phyloP scores from a whole-genome alignment of 495 filamentous ascomycete species.

The Xylaria grammica region DNA sequence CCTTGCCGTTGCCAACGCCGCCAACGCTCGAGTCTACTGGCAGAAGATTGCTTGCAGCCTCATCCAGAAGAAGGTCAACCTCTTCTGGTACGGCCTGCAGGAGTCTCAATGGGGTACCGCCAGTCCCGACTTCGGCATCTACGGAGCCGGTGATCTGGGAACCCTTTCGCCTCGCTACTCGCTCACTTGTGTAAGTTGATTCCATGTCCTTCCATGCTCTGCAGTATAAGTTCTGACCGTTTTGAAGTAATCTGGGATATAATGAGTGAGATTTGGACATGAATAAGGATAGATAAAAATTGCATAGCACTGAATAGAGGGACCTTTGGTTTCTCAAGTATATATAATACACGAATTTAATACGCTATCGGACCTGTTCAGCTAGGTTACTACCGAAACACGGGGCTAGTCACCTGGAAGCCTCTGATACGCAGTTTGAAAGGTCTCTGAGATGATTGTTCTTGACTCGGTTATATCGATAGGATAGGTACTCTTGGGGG shows the following conservation, averaged over 20 bases:
- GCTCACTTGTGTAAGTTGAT: conserved; percentile 53
- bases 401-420: neutral
- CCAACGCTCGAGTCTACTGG: conserved; percentile 78
- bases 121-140: conserved; percentile 68
- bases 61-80: conserved; percentile 66
- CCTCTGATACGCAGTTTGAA: neutral
- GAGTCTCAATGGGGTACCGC: conserved; percentile 62
- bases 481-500: too few relatives aligned
- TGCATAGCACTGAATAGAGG: conserved; percentile 10
- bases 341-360: conserved; percentile 9
- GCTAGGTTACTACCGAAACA: neutral
- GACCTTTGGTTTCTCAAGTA: neutral
- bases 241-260: neutral
- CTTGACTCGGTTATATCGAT: too few relatives aligned
- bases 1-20: conserved; percentile 61
- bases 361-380: neutral
- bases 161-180: conserved; percentile 60
- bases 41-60: conserved; percentile 68
- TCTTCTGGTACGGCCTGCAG: conserved; percentile 73
- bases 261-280: neutral
- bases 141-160: conserved; percentile 39
- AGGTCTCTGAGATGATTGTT: too few relatives aligned
- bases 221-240: neutral
- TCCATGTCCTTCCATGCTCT: neutral
- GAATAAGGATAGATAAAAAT: conserved; percentile 22